These are phyloP conservation scores for Fusarium equiseti DNA, from an alignment of 2,329 filamentous ascomycete genomes.

Conservation along the genomic window DNA sequence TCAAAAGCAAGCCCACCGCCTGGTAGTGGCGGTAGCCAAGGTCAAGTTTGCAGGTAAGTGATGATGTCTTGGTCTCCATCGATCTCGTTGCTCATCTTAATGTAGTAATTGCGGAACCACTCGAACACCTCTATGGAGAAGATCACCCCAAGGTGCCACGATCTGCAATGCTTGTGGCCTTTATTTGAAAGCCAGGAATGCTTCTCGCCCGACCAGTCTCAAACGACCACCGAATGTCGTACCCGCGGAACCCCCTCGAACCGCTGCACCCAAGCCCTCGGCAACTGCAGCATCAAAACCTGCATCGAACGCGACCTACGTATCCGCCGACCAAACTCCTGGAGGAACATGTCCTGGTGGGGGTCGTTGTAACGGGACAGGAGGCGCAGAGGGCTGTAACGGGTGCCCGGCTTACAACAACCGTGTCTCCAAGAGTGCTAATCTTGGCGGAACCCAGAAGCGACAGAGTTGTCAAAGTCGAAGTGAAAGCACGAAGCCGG, in stretches of 20 bases:
- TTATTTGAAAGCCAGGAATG: conserved; percentile 93
- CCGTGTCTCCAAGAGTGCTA: conserved; percentile 87
- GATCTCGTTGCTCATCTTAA: conserved; percentile 8
- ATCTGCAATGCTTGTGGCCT: conserved; percentile 98
- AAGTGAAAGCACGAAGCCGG: conserved; percentile 42
- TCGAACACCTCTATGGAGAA: conserved; percentile 91
- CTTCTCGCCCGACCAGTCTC: conserved; percentile 87
- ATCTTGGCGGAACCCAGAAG: conserved; percentile 70
- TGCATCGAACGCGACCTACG: conserved; percentile 71
- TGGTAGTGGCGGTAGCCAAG: conserved; percentile 51
- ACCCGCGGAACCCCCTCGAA: conserved; percentile 57
- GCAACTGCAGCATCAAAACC: conserved; percentile 57
- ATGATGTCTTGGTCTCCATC: neutral
- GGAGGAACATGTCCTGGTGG: conserved; percentile 95
- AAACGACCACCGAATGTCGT: conserved; percentile 77
- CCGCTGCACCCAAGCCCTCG: conserved; percentile 54
- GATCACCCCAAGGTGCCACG: conserved; percentile 90
- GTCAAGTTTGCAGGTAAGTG: conserved; percentile 76
- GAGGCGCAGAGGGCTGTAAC: conserved; percentile 92
- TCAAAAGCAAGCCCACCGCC: conserved; percentile 40
- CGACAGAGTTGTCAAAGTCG: conserved; percentile 53
- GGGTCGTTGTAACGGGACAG: conserved; percentile 94
- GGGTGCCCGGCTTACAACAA: conserved; percentile 99
- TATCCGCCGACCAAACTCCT: conserved; percentile 78
- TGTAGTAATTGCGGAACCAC: conserved; percentile 93